A percentile compares a stretch with the other conserved stretches of the same genome.
phyloP scores from a whole-genome alignment of 2,329 filamentous ascomycete species.

The Ceratocystis ficicola region DNA sequence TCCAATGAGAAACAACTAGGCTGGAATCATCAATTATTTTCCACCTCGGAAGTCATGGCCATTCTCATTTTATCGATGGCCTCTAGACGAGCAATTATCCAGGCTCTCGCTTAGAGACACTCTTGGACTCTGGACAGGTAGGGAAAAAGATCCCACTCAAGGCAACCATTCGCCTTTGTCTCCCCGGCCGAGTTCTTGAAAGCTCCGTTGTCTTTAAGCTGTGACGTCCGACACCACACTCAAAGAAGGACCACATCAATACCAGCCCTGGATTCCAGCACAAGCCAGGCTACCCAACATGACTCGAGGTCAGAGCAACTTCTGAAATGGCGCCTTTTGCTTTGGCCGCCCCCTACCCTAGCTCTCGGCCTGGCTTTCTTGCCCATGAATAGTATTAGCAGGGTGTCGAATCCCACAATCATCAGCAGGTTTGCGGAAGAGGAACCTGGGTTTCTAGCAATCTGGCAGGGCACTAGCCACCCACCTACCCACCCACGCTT shows the following conservation, averaged over 20 bases:
- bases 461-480: constrained; percentile 10
- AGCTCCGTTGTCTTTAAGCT: not conserved
- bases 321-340: not conserved
- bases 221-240: constrained; percentile 3
- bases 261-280: not conserved
- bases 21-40: not conserved
- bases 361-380: not conserved
- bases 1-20: not conserved
- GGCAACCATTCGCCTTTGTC: not conserved
- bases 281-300: not conserved
- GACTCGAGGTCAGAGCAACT: constrained; percentile 6
- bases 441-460: constrained; percentile 1
- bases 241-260: not conserved
- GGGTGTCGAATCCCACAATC: not conserved
- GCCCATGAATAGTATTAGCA: not conserved
- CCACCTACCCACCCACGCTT: not conserved
- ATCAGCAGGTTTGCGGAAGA: not conserved
- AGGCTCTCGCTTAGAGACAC: not conserved
- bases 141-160: not conserved
- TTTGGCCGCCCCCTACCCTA: not conserved
- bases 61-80: not conserved
- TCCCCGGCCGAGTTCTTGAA: not conserved
- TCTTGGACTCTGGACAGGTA: not conserved
- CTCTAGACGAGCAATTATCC: not conserved
- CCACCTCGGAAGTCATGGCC: constrained; percentile 15